Evolutionary conservation across 345 rosid species (phyloP).

Genomic region (Salix suchowensis): DNA sequence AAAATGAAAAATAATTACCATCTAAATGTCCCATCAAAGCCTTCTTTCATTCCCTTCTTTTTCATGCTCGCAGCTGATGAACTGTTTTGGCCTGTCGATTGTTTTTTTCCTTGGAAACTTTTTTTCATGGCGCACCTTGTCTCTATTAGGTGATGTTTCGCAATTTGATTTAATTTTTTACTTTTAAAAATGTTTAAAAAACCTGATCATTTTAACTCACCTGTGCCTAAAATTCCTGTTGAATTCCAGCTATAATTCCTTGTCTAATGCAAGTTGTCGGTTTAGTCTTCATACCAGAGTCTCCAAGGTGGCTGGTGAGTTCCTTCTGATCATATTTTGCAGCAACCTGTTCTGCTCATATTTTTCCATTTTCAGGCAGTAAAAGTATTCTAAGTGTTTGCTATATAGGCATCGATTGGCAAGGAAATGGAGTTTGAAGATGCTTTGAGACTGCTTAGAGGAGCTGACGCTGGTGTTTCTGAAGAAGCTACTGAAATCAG

Average conservation of each 20-base stretch:
- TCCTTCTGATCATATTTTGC: not conserved
- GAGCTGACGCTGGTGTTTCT: slow-evolving; percentile 37
- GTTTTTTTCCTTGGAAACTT: slow-evolving; percentile 17
- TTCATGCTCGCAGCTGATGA: slow-evolving; percentile 6
- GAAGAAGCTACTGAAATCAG: slow-evolving; percentile 46
- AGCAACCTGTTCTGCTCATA: not conserved
- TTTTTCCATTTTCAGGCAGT: no score
- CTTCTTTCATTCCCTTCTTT: no score
- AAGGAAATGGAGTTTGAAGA: slow-evolving; percentile 36
- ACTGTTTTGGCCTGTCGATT: slow-evolving; percentile 8
- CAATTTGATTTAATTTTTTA: not conserved
- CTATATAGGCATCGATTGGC: slow-evolving; percentile 29
- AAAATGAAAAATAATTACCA: no score
- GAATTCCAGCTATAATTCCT: slow-evolving; percentile 16
- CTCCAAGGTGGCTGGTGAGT: slow-evolving; percentile 41
- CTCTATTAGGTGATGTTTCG: slow-evolving; percentile 16
- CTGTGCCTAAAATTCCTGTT: not conserved
- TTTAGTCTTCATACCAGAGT: slow-evolving; percentile 29
- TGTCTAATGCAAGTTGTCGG: slow-evolving; percentile 21
- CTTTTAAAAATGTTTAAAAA: not conserved
- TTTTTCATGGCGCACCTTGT: slow-evolving; percentile 21
- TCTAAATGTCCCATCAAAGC: no score
- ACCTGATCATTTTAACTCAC: not conserved
- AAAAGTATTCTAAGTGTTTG: no score
- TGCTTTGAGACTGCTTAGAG: slow-evolving; percentile 43